Conservation (phyloP, 345 rosid species). For the Alliaria petiolata region DNA sequence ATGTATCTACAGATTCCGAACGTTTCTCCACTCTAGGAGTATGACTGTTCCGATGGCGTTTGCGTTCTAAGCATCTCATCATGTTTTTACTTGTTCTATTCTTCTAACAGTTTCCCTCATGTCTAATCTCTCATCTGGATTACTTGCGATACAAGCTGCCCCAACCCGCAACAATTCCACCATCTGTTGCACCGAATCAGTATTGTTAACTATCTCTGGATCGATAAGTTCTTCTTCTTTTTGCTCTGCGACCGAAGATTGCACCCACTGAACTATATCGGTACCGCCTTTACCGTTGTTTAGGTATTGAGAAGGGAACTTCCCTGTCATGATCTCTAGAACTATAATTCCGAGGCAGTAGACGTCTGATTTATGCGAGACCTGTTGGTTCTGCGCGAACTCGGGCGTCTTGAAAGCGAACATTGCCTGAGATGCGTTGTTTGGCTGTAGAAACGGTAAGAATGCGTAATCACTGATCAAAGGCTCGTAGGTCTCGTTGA, state of each 20-base stretch:
- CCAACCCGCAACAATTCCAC: conserved; percentile 50
- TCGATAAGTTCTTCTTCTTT: conserved; percentile 57
- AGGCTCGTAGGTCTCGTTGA: conserved; percentile 51
- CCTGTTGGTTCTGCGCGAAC: conserved; percentile 35
- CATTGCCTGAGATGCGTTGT: conserved; percentile 39
- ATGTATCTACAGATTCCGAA: conserved; percentile 22
- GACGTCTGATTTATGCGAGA: conserved; percentile 68
- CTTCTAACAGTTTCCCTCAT: conserved; percentile 52
- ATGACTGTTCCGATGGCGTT: background rate
- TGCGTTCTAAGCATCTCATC: conserved; percentile 13
- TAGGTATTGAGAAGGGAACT: conserved; percentile 65
- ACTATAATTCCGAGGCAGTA: conserved; percentile 72
- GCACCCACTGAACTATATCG: conserved; percentile 58
- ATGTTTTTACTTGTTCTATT: conserved; percentile 48
- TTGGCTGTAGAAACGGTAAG: conserved; percentile 41
- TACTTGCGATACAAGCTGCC: conserved; percentile 49
- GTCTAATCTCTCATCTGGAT: conserved; percentile 46
- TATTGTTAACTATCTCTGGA: conserved; percentile 49
- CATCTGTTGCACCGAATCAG: conserved; percentile 41
- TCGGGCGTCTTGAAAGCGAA: conserved; percentile 68
- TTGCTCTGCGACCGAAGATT: conserved; percentile 35
- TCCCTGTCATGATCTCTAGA: conserved; percentile 78
- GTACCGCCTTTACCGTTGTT: conserved; percentile 57
- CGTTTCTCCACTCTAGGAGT: conserved; percentile 1
- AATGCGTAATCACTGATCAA: conserved; percentile 65